Conservation (phyloP, 495 filamentous ascomycete species). For the Neurospora sp. region DNA sequence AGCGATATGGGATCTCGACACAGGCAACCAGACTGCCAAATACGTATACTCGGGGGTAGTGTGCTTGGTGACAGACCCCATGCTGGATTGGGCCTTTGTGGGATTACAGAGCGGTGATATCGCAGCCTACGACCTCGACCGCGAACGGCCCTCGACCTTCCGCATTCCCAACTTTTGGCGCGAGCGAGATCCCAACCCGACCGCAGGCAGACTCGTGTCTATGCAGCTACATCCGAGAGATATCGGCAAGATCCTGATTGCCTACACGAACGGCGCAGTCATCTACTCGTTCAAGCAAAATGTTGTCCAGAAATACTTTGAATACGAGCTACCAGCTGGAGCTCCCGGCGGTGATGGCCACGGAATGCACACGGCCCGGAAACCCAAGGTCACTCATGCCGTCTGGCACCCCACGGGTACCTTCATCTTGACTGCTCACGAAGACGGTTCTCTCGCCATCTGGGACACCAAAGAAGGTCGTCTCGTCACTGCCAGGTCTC, state of each 20-base stretch:
- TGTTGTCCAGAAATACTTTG: constrained; percentile 60
- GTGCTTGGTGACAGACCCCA: constrained; percentile 67
- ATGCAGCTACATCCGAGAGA: constrained; percentile 82
- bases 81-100: constrained; percentile 82
- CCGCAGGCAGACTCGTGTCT: constrained; percentile 40
- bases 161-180: constrained; percentile 77
- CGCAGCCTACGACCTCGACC: constrained; percentile 81
- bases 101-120: constrained; percentile 71
- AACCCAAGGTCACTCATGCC: constrained; percentile 64
- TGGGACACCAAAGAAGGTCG: constrained; percentile 94
- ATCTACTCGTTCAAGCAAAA: constrained; percentile 91
- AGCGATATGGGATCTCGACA: constrained; percentile 60
- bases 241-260: constrained; percentile 83
- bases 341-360: constrained; percentile 71
- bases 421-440: constrained; percentile 78
- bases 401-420: constrained; percentile 94
- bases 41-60: constrained; percentile 68
- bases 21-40: constrained; percentile 44
- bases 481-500: constrained; percentile 69
- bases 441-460: constrained; percentile 80
- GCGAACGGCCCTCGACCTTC: constrained; percentile 62
- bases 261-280: constrained; percentile 76
- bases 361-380: constrained; percentile 42
- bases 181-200: constrained; percentile 41
- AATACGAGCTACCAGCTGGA: constrained; percentile 70